Evolutionary conservation across 169 alveolate species (phyloP).

Genomic region (Plasmodium chabaudi): DNA sequence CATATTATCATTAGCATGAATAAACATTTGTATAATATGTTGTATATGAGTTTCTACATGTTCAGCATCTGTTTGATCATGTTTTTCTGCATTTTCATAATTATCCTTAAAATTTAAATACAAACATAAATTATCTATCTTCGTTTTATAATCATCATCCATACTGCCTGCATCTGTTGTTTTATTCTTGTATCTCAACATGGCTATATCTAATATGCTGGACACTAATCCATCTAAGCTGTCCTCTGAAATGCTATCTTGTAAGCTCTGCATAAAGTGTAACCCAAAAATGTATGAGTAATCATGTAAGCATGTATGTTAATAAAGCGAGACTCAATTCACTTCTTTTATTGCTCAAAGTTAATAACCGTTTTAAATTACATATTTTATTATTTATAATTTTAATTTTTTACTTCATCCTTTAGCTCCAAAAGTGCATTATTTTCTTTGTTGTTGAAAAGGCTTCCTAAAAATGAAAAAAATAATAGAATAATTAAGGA

Average conservation of each 20-base stretch:
- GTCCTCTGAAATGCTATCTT: slow-evolving; percentile 31
- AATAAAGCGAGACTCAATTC: background rate
- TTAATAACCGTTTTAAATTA: too few relatives aligned
- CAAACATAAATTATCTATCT: slow-evolving; percentile 44
- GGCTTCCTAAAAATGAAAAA: slow-evolving; percentile 21
- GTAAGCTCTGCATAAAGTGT: background rate
- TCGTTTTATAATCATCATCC: slow-evolving; percentile 21
- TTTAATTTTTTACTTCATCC: slow-evolving; percentile 21
- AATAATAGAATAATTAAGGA: background rate
- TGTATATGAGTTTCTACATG: slow-evolving; percentile 31
- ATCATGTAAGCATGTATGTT: background rate
- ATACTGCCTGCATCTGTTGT: background rate
- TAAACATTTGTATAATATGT: slow-evolving; percentile 22
- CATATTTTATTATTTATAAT: background rate
- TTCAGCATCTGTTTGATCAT: slow-evolving; percentile 30
- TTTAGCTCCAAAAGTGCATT: slow-evolving; percentile 35
- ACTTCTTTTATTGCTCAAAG: background rate
- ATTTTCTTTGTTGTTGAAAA: slow-evolving; percentile 5
- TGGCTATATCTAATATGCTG: slow-evolving; percentile 17
- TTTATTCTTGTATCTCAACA: background rate
- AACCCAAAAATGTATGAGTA: background rate
- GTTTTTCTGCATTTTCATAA: slow-evolving; percentile 55
- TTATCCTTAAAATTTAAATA: slow-evolving; percentile 47
- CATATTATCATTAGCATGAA: slow-evolving; percentile 27
- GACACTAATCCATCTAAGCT: slow-evolving; percentile 1